Conservation (phyloP, 208 protist genomes). For the Porcisia deanei region DNA sequence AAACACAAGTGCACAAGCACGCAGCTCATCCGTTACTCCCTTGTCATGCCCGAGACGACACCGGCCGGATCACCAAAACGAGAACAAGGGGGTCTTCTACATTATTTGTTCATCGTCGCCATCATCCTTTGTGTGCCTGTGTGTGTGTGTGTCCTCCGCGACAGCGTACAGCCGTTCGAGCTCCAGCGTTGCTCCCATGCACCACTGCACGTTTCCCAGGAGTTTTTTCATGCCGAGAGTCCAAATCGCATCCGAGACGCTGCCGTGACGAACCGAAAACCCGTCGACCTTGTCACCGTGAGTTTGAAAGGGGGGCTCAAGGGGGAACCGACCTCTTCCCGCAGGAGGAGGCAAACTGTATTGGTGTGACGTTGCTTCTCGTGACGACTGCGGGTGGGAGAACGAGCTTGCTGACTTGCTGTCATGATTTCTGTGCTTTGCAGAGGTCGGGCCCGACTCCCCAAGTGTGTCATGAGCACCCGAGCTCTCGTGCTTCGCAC, state of each 20-base stretch:
- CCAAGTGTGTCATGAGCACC: background rate
- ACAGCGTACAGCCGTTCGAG: constrained; percentile 44
- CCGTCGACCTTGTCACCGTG: constrained; percentile 52
- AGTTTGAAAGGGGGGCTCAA: constrained; percentile 53
- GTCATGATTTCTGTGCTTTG: background rate
- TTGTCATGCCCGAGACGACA: background rate
- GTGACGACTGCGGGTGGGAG: background rate
- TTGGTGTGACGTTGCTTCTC: background rate
- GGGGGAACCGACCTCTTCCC: background rate
- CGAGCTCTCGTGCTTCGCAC: background rate
- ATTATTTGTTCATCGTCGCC: background rate
- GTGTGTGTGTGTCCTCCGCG: constrained; percentile 4
- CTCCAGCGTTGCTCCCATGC: constrained; percentile 54
- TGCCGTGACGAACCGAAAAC: constrained; percentile 63
- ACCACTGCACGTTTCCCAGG: constrained; percentile 78
- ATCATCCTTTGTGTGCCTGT: background rate
- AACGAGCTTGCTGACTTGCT: background rate
- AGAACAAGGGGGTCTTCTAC: no score
- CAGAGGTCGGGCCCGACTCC: background rate
- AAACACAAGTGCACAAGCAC: background rate
- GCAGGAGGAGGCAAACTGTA: background rate
- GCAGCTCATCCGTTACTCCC: background rate
- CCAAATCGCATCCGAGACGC: constrained; percentile 65
- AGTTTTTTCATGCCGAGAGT: constrained; percentile 83
- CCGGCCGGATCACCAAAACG: background rate